Conservation (phyloP, 2,329 filamentous ascomycete species). For the Polytolypa hystricis region DNA sequence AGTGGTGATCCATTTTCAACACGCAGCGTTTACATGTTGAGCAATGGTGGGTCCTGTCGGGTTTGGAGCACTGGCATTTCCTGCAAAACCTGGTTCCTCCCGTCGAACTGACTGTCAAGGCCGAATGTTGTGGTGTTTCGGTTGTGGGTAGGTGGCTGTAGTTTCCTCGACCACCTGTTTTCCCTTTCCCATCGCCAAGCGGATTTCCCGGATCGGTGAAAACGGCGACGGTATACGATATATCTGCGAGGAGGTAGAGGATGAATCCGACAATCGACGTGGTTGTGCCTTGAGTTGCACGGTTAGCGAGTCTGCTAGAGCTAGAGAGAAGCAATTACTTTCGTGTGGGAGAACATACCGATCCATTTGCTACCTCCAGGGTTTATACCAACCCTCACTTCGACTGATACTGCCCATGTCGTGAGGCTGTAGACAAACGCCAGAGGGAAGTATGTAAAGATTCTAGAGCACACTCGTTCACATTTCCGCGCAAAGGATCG, state of each 20-base stretch:
- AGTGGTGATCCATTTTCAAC: conserved; percentile 99
- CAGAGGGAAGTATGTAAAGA: conserved; percentile 74
- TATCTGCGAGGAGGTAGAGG: conserved; percentile 71
- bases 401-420: conserved; percentile 89
- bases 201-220: conserved; percentile 79
- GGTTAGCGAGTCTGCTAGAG: too few relatives aligned
- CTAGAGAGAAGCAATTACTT: too few relatives aligned
- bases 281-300: conserved; percentile 30
- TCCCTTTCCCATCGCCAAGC: not conserved
- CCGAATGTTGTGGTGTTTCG: conserved; percentile 51
- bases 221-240: conserved; percentile 84
- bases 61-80: conserved; percentile 90
- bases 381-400: conserved; percentile 58
- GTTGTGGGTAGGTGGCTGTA: conserved; percentile 76
- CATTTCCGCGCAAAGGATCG: conserved; percentile 38
- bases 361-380: conserved; percentile 39
- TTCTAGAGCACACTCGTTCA: conserved; percentile 74
- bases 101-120: conserved; percentile 84
- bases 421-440: conserved; percentile 79
- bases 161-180: conserved; percentile 23
- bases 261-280: conserved; percentile 54
- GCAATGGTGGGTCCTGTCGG: conserved; percentile 93
- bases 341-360: conserved; percentile 23
- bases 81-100: conserved; percentile 88
- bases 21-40: conserved; percentile 89